Evolutionary conservation across 2,329 filamentous ascomycete species (phyloP).

Genomic region (Diaporthe velutina): DNA sequence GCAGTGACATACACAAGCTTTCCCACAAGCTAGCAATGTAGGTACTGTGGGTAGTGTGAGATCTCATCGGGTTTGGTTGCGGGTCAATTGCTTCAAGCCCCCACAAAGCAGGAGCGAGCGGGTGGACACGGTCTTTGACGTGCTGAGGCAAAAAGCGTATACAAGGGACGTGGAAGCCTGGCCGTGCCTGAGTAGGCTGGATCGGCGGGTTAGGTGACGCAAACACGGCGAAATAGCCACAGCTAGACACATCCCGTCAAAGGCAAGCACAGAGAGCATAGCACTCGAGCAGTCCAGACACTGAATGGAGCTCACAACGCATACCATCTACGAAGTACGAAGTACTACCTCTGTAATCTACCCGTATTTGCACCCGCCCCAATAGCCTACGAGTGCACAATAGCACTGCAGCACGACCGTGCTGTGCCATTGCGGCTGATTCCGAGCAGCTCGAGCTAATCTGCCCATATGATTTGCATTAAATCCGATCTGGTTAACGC

Average conservation of each 20-base stretch:
- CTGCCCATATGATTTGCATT: constrained; percentile 1
- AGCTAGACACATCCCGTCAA: neutral
- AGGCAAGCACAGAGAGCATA: neutral
- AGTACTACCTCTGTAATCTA: no score
- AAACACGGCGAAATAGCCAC: neutral
- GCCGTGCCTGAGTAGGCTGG: neutral
- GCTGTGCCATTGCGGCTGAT: constrained; percentile 21
- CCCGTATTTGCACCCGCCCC: no score
- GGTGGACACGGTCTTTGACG: constrained; percentile 9
- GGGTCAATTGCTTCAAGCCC: neutral
- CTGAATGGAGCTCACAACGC: neutral
- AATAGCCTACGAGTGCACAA: neutral
- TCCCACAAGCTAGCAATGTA: neutral
- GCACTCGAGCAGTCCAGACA: neutral
- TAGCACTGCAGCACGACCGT: neutral
- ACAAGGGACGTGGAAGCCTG: neutral
- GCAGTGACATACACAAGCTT: constrained; percentile 17
- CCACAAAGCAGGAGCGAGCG: constrained; percentile 25
- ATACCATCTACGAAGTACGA: neutral
- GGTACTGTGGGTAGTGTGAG: constrained; percentile 3
- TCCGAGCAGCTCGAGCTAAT: constrained; percentile 15
- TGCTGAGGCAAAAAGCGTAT: neutral
- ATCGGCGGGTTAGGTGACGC: constrained; percentile 10
- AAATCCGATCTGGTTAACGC: constrained; percentile 10
- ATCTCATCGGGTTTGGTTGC: constrained; percentile 1